Conservation (phyloP, 345 rosid genomes). For the Hibiscus syriacus region DNA sequence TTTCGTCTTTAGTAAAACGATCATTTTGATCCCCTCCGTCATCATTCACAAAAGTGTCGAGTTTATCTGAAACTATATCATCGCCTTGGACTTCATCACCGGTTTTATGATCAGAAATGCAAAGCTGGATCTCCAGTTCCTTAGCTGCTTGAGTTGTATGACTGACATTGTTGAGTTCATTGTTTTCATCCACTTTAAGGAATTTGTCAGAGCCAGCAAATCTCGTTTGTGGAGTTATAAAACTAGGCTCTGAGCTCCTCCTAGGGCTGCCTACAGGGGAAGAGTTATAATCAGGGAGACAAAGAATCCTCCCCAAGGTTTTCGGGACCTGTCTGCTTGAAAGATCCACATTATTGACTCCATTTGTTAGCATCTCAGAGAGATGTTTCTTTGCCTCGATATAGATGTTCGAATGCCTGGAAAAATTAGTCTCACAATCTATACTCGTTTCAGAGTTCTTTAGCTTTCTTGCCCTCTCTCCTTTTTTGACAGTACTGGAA, state of each 20-base stretch:
- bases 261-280: constrained; percentile 69
- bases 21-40: constrained; percentile 25
- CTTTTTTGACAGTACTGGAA: background rate
- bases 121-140: constrained; percentile 18
- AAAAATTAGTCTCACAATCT: background rate
- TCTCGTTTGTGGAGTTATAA: constrained; percentile 44
- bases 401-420: constrained; percentile 30
- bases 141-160: constrained; percentile 22
- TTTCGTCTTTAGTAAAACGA: constrained; percentile 19
- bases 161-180: constrained; percentile 33
- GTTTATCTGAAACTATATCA: constrained; percentile 17
- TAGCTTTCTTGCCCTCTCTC: background rate
- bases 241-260: constrained; percentile 39
- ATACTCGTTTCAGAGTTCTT: background rate
- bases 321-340: constrained; percentile 38
- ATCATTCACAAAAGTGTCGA: constrained; percentile 12
- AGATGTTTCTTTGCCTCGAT: constrained; percentile 91
- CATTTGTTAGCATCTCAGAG: constrained; percentile 63
- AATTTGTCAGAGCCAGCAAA: constrained; percentile 29
- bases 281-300: constrained; percentile 57
- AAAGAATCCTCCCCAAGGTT: constrained; percentile 71
- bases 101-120: constrained; percentile 26
- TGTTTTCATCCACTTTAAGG: constrained; percentile 24
- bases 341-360: constrained; percentile 32
- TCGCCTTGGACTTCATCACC: constrained; percentile 16